A percentile compares a stretch with the other conserved stretches of the same genome.
Conservation (phyloP, 2,329 filamentous ascomycete species). For the Neurospora sp. region DNA sequence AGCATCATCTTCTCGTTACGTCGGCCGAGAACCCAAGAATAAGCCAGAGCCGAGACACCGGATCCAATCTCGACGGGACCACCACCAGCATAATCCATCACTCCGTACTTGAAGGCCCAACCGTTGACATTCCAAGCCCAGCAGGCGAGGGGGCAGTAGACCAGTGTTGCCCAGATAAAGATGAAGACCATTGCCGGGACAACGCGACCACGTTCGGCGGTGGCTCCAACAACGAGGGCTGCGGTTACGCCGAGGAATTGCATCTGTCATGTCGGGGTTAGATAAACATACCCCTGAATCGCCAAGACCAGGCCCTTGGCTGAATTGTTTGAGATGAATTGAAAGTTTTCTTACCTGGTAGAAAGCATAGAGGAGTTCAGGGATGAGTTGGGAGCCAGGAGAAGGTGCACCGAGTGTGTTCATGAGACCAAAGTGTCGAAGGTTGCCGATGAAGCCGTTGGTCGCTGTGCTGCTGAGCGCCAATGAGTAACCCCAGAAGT, state of each 20-base stretch:
- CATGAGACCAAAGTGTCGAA: constrained; percentile 80
- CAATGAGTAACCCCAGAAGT: constrained; percentile 97
- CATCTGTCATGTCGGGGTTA: constrained; percentile 47
- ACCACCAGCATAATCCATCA: constrained; percentile 92
- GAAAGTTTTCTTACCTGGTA: constrained; percentile 56
- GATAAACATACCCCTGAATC: background rate
- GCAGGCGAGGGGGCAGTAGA: constrained; percentile 94
- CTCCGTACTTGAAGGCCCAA: constrained; percentile 84
- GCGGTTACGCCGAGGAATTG: constrained; percentile 94
- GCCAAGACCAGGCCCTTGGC: background rate
- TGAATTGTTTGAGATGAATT: background rate
- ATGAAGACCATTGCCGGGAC: constrained; percentile 90
- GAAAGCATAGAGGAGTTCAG: constrained; percentile 85
- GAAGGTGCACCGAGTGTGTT: constrained; percentile 78
- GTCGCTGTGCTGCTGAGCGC: constrained; percentile 75
- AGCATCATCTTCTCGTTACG: constrained; percentile 99
- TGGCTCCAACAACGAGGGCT: constrained; percentile 82
- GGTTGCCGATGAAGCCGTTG: constrained; percentile 85
- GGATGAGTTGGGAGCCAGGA: constrained; percentile 77
- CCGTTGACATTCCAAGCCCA: constrained; percentile 96
- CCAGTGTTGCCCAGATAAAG: constrained; percentile 93
- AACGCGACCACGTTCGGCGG: constrained; percentile 87
- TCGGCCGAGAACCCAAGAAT: constrained; percentile 89
- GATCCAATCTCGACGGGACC: constrained; percentile 96
- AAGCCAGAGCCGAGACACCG: constrained; percentile 84